These are phyloP conservation scores for Eucalyptus dawsonii DNA, from an alignment of 345 rosid species.

Conservation along the genomic window DNA sequence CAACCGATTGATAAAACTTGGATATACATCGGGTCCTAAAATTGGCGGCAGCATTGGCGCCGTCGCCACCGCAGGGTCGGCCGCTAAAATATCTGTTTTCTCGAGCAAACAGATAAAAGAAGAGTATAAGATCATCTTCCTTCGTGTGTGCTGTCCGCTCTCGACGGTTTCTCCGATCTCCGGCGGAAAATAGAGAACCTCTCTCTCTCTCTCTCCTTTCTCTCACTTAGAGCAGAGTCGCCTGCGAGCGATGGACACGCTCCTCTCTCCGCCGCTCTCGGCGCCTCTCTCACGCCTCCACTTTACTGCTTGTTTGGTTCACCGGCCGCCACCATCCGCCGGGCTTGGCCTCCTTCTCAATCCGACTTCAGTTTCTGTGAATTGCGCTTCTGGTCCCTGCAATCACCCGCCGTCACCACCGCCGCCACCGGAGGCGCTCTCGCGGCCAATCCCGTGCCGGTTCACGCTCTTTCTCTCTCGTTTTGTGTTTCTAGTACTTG, in stretches of 20 bases:
- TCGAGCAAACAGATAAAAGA: too few species aligned
- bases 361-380: neutral
- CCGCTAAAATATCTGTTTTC: too few species aligned
- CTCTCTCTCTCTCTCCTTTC: neutral
- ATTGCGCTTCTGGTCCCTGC: neutral
- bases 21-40: too few species aligned
- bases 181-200: too few species aligned
- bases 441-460: conserved; percentile 44
- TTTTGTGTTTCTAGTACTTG: neutral
- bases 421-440: neutral
- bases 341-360: neutral
- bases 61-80: too few species aligned
- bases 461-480: neutral
- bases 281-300: neutral
- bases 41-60: too few species aligned
- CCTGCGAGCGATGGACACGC: neutral
- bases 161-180: too few species aligned
- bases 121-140: too few species aligned
- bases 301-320: neutral
- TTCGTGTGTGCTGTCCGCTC: fast-evolving
- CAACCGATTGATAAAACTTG: too few species aligned
- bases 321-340: neutral
- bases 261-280: neutral
- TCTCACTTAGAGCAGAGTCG: neutral
- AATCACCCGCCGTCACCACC: conserved; percentile 5